A percentile compares a stretch with the other conserved stretches of the same genome.
phyloP scores from a whole-genome alignment of 768 basidiomycete species.

The Tulasnella sp. region DNA sequence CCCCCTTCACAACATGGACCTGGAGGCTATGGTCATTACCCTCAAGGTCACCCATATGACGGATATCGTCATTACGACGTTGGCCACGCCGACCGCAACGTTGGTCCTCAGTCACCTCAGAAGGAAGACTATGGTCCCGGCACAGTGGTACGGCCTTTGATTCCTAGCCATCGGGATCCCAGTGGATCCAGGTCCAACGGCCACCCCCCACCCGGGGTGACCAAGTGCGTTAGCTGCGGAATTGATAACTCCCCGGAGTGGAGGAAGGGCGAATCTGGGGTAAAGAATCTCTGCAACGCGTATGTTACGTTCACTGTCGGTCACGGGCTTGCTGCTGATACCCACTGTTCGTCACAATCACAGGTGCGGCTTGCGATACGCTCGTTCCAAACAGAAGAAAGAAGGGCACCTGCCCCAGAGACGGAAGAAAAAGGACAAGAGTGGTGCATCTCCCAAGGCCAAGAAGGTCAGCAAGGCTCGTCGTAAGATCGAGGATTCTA shows the following conservation, averaged over 20 bases:
- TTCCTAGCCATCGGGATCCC: slow-evolving; percentile 34
- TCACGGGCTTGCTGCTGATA: slow-evolving; percentile 1
- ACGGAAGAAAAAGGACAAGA: slow-evolving; percentile 18
- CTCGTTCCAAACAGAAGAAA: slow-evolving; percentile 79
- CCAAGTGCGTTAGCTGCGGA: slow-evolving; percentile 68
- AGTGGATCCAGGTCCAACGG: slow-evolving; percentile 34
- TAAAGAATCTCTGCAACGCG: slow-evolving; percentile 89
- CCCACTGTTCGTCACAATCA: slow-evolving; percentile 11
- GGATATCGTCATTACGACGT: neutral
- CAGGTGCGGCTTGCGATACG: slow-evolving; percentile 76
- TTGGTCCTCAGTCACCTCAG: neutral
- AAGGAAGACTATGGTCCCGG: slow-evolving; percentile 14
- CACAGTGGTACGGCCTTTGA: slow-evolving; percentile 40
- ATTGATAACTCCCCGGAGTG: slow-evolving; percentile 77
- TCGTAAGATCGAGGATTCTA: neutral
- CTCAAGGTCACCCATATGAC: neutral
- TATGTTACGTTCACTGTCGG: slow-evolving; percentile 34
- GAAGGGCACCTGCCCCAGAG: slow-evolving; percentile 37
- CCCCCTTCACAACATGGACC: neutral
- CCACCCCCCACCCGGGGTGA: slow-evolving; percentile 60
- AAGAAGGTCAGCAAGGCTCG: neutral
- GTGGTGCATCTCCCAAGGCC: neutral
- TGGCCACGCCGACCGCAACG: neutral
- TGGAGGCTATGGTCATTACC: neutral
- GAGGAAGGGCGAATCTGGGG: slow-evolving; percentile 82